Percentiles rank a stretch among this genome's conserved stretches.
These are phyloP conservation scores for Aspergillus steynii DNA, from an alignment of 495 filamentous ascomycete species.

Conservation along the genomic window DNA sequence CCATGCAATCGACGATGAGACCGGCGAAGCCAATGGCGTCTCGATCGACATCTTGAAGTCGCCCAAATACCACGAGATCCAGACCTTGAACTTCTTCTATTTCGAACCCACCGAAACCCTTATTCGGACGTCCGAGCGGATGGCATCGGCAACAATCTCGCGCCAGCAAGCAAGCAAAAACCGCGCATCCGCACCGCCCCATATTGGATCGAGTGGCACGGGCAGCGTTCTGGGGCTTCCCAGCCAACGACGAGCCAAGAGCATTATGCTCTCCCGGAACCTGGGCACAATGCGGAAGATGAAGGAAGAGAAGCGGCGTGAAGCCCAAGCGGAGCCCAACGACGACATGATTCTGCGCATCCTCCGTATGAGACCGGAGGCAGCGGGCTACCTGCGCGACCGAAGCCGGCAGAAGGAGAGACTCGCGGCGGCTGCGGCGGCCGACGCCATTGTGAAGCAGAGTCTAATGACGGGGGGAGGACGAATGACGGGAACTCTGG, in stretches of 20 bases:
- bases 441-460: constrained; percentile 91
- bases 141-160: constrained; percentile 85
- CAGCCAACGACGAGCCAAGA: constrained; percentile 78
- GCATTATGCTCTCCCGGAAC: constrained; percentile 92
- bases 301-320: constrained; percentile 93
- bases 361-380: constrained; percentile 93
- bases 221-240: constrained; percentile 69
- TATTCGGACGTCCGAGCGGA: constrained; percentile 88
- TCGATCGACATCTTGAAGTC: constrained; percentile 89
- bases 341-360: constrained; percentile 99
- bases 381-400: constrained; percentile 85
- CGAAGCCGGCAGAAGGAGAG: constrained; percentile 91
- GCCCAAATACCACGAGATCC: constrained; percentile 97
- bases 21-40: constrained; percentile 83
- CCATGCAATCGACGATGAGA: constrained; percentile 84
- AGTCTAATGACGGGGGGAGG: constrained; percentile 75
- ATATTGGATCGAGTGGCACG: constrained; percentile 56
- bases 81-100: constrained; percentile 97
- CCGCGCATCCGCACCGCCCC: constrained; percentile 70
- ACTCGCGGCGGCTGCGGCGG: constrained; percentile 83
- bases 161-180: constrained; percentile 68
- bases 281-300: constrained; percentile 93
- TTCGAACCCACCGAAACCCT: constrained; percentile 90
- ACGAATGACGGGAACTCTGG: constrained; percentile 60
- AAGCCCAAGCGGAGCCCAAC: constrained; percentile 93